These are phyloP conservation scores for Lasiosphaeria hispida DNA, from an alignment of 495 filamentous ascomycete species.

Conservation along the genomic window DNA sequence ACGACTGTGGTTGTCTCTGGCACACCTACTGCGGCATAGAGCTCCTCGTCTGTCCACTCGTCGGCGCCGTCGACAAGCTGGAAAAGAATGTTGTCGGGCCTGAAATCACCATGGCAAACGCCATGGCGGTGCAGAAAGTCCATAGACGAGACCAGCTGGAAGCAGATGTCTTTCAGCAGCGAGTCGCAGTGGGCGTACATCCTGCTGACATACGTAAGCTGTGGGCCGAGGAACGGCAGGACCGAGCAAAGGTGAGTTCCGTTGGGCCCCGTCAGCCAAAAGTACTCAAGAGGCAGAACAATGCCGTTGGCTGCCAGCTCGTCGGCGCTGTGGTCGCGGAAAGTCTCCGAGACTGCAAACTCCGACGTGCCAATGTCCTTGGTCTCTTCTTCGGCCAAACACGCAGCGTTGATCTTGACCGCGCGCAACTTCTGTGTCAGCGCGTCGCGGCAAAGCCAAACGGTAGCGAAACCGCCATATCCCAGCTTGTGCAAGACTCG, in stretches of 20 bases:
- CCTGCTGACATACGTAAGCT: background rate
- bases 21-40: constrained; percentile 14
- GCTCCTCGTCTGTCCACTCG: constrained; percentile 10
- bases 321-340: background rate
- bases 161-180: constrained; percentile 25
- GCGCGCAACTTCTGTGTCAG: constrained; percentile 22
- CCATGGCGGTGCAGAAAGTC: constrained; percentile 21
- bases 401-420: constrained; percentile 20
- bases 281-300: constrained; percentile 26
- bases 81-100: constrained; percentile 24
- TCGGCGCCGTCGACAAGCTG: constrained; percentile 24
- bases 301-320: constrained; percentile 17
- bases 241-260: constrained; percentile 39
- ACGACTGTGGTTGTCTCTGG: background rate
- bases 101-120: constrained; percentile 32
- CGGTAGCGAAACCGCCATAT: constrained; percentile 49
- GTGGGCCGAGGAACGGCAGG: constrained; percentile 22
- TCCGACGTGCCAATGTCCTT: too few species aligned
- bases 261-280: constrained; percentile 39
- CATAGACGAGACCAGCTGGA: constrained; percentile 20
- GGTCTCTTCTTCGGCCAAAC: background rate
- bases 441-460: constrained; percentile 54
- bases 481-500: constrained; percentile 55
- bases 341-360: constrained; percentile 13
- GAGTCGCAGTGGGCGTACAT: constrained; percentile 1